These are phyloP conservation scores for Alisma plantagoaquatica DNA, from an alignment of 106 monocot species.

Conservation along the genomic window DNA sequence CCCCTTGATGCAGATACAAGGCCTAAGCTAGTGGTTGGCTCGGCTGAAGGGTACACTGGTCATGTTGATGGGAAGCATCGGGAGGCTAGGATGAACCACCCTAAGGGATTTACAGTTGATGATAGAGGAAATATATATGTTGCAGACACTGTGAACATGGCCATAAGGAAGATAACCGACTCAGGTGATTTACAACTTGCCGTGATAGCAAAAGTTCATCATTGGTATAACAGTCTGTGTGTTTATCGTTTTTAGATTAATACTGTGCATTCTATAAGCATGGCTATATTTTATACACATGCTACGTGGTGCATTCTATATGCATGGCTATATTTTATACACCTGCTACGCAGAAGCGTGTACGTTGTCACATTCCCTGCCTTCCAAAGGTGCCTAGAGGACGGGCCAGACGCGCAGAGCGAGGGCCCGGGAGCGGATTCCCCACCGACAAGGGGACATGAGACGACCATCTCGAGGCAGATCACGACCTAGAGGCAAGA, in stretches of 20 bases:
- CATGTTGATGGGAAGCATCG: constrained; percentile 82
- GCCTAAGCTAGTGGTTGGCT: constrained; percentile 86
- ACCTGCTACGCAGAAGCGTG: too few species aligned
- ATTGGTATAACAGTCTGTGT: background rate
- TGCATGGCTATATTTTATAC: too few species aligned
- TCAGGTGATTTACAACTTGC: constrained; percentile 33
- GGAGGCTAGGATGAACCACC: constrained; percentile 95
- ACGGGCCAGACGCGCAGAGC: too few species aligned
- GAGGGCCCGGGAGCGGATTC: too few species aligned
- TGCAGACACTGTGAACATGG: constrained; percentile 91
- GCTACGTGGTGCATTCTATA: background rate
- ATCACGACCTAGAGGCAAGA: too few species aligned
- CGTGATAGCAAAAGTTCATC: background rate
- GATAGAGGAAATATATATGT: constrained; percentile 91
- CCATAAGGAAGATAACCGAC: constrained; percentile 87
- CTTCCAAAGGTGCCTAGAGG: too few species aligned
- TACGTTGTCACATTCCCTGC: too few species aligned
- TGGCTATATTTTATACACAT: background rate
- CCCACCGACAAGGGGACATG: too few species aligned
- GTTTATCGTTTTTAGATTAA: constrained; percentile 3
- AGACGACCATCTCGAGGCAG: too few species aligned
- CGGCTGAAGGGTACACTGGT: constrained; percentile 69
- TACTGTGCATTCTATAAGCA: background rate
- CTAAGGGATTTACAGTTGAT: constrained; percentile 83
- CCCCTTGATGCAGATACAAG: constrained; percentile 56